phyloP scores from a whole-genome alignment of 495 filamentous ascomycete genomes.

The Aspergillus avenaceus region DNA sequence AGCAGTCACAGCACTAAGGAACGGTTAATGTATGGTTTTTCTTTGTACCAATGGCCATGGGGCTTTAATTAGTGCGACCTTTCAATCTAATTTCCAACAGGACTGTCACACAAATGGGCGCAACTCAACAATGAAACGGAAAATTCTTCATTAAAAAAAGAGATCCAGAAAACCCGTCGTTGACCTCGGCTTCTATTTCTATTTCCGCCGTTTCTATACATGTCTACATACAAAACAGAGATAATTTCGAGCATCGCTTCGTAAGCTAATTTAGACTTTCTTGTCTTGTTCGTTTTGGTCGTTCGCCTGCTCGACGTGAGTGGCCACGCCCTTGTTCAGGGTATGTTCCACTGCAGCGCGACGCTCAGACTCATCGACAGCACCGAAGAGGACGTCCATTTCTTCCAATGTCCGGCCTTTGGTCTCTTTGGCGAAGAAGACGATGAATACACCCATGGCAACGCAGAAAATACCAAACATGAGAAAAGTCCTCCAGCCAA shows the following conservation, averaged over 20 bases:
- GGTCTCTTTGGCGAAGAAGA: constrained; percentile 60
- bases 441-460: constrained; percentile 28
- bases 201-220: not conserved
- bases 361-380: constrained; percentile 31
- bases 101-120: no score
- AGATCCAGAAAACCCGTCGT: no score
- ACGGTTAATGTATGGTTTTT: no score
- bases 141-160: no score
- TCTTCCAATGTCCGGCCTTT: constrained; percentile 48
- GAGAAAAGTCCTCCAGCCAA: constrained; percentile 51
- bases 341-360: constrained; percentile 38
- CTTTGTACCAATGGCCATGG: no score
- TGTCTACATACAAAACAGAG: not conserved
- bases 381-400: constrained; percentile 46
- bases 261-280: constrained; percentile 4
- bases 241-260: not conserved
- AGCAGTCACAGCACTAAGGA: no score
- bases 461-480: constrained; percentile 52
- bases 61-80: no score
- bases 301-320: constrained; percentile 25
- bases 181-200: no score
- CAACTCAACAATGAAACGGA: no score
- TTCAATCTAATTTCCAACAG: no score
- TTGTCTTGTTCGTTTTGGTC: constrained; percentile 2
- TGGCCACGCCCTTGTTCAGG: constrained; percentile 29